phyloP scores from a whole-genome alignment of 2,329 filamentous ascomycete genomes.

The Colletotrichum salicis region DNA sequence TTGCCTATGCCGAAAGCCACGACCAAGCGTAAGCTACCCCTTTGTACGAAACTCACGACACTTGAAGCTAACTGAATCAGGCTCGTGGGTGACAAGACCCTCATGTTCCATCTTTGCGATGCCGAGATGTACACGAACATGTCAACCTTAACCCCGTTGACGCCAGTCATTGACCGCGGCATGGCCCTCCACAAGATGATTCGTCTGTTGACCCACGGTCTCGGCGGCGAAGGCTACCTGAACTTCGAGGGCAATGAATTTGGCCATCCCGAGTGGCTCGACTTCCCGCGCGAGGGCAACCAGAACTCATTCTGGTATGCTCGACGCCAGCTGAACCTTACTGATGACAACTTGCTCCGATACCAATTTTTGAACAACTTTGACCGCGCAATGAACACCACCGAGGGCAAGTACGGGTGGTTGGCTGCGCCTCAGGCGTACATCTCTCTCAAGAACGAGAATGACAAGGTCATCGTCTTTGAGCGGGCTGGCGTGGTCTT shows the following conservation, averaged over 20 bases:
- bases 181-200: slow-evolving; percentile 98
- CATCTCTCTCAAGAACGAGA: slow-evolving; percentile 92
- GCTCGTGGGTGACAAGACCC: slow-evolving; percentile 93
- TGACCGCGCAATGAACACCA: slow-evolving; percentile 88
- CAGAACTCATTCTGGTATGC: slow-evolving; percentile 95
- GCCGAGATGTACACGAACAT: slow-evolving; percentile 98
- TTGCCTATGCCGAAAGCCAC: slow-evolving; percentile 96
- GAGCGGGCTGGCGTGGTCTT: slow-evolving; percentile 91
- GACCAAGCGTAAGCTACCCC: slow-evolving; percentile 85
- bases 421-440: slow-evolving; percentile 86
- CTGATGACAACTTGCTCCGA: slow-evolving; percentile 84
- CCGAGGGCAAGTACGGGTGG: slow-evolving; percentile 92
- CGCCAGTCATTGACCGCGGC: slow-evolving; percentile 87
- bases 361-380: slow-evolving; percentile 95
- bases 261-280: slow-evolving; percentile 97
- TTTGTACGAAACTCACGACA: not conserved
- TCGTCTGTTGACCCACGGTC: slow-evolving; percentile 86
- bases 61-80: slow-evolving; percentile 53
- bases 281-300: slow-evolving; percentile 95
- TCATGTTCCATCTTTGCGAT: slow-evolving; percentile 99
- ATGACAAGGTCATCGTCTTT: slow-evolving; percentile 94
- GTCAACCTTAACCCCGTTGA: slow-evolving; percentile 86
- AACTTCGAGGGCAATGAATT: slow-evolving; percentile 99
- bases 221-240: slow-evolving; percentile 96
- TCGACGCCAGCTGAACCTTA: slow-evolving; percentile 90